Base-by-base conservation (phyloP, 768 basidiomycete genomes). In the Pleurotus ostreatus region DNA sequence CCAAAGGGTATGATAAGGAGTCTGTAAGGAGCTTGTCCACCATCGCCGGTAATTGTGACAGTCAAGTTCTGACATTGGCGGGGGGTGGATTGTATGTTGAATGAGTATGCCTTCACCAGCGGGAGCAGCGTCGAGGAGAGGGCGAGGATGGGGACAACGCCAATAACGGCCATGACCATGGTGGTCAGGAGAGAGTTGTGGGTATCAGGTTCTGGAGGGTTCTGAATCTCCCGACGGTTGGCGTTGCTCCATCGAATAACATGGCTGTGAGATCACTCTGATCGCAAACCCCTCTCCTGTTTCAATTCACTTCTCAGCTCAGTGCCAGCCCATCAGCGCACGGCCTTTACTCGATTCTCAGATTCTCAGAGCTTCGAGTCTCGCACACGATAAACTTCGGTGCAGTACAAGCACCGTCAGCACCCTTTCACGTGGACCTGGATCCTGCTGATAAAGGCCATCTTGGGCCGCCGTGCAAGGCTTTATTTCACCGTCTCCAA, bases 1-100 rank as follows among this genome's bases (percentile, higher is more conserved):
- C 89, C 89, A 63, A 76, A 80, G 1, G 90, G 90, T 38, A 91
- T 71, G 51, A 92, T 70, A 18, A 91, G 74, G 51, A 86, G 71
- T 38, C 74, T 75, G 69, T 88, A 93, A 0, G 90, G 90, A 0
- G 89, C 84, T 46, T 69, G 62, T 55, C 87, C 88, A 30, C 76
- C 77, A 18, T 61, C 59, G 39, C 88, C 88, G 11, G 74, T 69
- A 49, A 89, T 72, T n/a, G 71, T 57, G 20, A 92, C 68, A 41
- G 81, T 78, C 41, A 91, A 75, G 61, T 83, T 80, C 41, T 73
- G 67, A 68, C 90, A 93, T 71, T 92, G 89, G 55, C 76, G 66
- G 0, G 90, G 87, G 20, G 77, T 58, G 26, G 62, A 57, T 18
- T 70, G 58, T 64, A 82, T 79, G 26, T 66, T 65, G 79, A 80